Evolutionary conservation across 495 filamentous ascomycete species (phyloP).

Genomic region (Mytilinidion resinicola): DNA sequence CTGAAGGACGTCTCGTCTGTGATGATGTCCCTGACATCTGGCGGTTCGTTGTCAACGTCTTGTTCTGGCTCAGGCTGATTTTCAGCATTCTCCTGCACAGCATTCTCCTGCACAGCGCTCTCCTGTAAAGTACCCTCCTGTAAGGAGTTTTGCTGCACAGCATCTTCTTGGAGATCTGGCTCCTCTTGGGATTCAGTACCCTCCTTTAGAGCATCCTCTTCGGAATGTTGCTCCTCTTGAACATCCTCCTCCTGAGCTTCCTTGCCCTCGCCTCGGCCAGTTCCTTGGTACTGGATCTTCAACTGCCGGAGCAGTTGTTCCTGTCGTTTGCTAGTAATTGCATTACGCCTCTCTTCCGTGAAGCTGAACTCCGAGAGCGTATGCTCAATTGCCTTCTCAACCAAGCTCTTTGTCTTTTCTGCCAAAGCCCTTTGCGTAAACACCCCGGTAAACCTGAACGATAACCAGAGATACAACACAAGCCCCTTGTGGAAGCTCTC

Average conservation of each 20-base stretch:
- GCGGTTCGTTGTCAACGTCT: neutral
- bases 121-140: neutral
- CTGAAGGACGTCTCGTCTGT: neutral
- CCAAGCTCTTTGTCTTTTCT: constrained; percentile 69
- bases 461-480: constrained; percentile 83
- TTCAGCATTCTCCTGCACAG: neutral
- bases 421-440: constrained; percentile 73
- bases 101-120: neutral
- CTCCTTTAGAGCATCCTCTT: neutral
- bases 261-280: neutral
- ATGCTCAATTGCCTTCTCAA: constrained; percentile 70
- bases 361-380: constrained; percentile 47
- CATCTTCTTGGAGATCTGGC: neutral
- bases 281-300: neutral
- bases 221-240: neutral
- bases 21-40: constrained; percentile 3
- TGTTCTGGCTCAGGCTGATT: neutral
- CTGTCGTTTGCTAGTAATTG: neutral
- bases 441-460: constrained; percentile 63
- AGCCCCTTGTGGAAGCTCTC: constrained; percentile 76
- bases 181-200: neutral
- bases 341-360: neutral
- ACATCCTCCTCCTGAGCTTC: neutral
- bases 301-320: neutral
- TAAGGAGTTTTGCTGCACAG: neutral